These are phyloP conservation scores for Phialophora macrospora DNA, from an alignment of 2,329 filamentous ascomycete species.

Conservation along the genomic window DNA sequence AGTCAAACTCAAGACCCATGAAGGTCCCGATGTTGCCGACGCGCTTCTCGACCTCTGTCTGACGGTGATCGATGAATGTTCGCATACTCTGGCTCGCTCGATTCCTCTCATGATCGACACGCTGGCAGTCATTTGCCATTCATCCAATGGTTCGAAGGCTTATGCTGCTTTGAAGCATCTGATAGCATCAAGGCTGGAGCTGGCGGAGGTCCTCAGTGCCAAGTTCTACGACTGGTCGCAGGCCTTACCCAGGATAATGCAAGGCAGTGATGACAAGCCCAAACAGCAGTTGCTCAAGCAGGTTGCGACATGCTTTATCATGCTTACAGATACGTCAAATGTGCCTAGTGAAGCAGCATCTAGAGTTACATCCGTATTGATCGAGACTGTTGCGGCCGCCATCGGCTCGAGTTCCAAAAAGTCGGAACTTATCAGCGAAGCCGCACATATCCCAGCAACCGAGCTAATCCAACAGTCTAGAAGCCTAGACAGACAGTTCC, in stretches of 20 bases:
- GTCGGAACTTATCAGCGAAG: conserved; percentile 24
- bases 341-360: conserved; percentile 71
- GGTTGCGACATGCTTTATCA: conserved; percentile 72
- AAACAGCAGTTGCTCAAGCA: conserved; percentile 76
- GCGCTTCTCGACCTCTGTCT: conserved; percentile 74
- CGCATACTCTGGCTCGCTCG: conserved; percentile 71
- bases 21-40: conserved; percentile 69
- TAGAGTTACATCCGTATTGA: conserved; percentile 69
- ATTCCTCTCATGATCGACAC: conserved; percentile 77
- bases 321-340: conserved; percentile 67
- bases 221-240: conserved; percentile 81
- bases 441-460: conserved; percentile 5
- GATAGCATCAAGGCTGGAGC: conserved; percentile 63
- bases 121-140: conserved; percentile 69
- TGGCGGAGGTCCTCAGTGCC: conserved; percentile 69
- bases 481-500: conserved; percentile 17
- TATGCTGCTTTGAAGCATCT: conserved; percentile 62
- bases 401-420: conserved; percentile 44
- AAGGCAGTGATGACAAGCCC: conserved; percentile 76
- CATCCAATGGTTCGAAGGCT: conserved; percentile 52
- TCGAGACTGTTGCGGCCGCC: conserved; percentile 70
- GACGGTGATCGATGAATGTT: conserved; percentile 76
- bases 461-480: conserved; percentile 20
- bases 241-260: conserved; percentile 80
- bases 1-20: conserved; percentile 73